Percentiles rank a stretch among this genome's conserved stretches.
These are phyloP conservation scores for Corynespora cassiicola DNA, from an alignment of 2,329 filamentous ascomycete species.

Conservation along the genomic window DNA sequence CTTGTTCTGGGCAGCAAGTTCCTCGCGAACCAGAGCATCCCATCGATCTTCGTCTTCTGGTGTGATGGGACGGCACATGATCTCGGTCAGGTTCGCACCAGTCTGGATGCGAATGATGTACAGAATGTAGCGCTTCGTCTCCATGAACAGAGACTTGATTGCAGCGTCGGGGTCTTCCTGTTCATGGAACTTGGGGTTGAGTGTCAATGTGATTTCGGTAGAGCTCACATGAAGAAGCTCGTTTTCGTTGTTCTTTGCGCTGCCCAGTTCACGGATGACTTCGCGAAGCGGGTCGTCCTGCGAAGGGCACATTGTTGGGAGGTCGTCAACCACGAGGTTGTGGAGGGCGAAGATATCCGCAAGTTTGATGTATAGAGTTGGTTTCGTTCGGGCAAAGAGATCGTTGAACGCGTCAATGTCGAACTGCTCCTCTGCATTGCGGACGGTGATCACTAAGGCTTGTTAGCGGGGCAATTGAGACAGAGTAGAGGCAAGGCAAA, in stretches of 20 bases:
- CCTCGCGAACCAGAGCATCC: conserved; percentile 80
- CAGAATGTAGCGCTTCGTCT: conserved; percentile 94
- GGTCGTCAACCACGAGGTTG: conserved; percentile 80
- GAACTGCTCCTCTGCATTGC: conserved; percentile 88
- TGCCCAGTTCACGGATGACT: conserved; percentile 91
- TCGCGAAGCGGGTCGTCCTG: conserved; percentile 90
- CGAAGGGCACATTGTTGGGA: conserved; percentile 76
- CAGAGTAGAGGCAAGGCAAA: conserved; percentile 16
- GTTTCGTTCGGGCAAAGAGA: conserved; percentile 93
- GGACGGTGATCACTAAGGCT: conserved; percentile 74
- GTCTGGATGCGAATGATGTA: conserved; percentile 98
- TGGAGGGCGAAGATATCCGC: conserved; percentile 97
- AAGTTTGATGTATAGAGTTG: conserved; percentile 99
- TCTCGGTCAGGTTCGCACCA: conserved; percentile 90
- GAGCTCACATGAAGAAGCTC: conserved; percentile 88
- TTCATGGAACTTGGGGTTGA: conserved; percentile 88
- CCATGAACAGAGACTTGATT: conserved; percentile 92
- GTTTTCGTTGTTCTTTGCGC: conserved; percentile 93
- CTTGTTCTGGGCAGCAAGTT: conserved; percentile 62
- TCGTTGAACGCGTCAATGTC: conserved; percentile 99
- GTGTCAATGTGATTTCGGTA: conserved; percentile 87
- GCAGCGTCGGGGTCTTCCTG: conserved; percentile 92
- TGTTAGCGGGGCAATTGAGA: conserved; percentile 38
- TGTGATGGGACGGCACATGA: conserved; percentile 87
- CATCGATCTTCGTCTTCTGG: conserved; percentile 90